These are phyloP conservation scores for Solanum rostratum DNA, from an alignment of 257 asterid species.

Conservation along the genomic window DNA sequence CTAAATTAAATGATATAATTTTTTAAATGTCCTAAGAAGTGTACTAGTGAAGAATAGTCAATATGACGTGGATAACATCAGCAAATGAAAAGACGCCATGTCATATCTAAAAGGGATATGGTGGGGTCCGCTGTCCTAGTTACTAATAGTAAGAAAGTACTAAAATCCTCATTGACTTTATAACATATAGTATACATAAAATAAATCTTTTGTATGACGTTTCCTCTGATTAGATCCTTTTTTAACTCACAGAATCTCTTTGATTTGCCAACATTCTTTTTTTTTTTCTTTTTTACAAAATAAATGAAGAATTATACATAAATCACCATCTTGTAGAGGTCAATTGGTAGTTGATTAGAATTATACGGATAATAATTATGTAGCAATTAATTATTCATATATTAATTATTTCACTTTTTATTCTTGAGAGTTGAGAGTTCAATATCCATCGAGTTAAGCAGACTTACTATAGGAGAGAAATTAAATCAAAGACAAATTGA, in stretches of 20 bases:
- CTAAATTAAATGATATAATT: too few species aligned
- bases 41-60: constrained; percentile 22
- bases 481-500: too few species aligned
- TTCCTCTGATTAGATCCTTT: constrained; percentile 21
- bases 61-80: constrained; percentile 11
- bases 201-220: constrained; percentile 30
- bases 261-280: background rate
- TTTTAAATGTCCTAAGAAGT: background rate
- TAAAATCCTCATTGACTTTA: constrained; percentile 33
- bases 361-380: too few species aligned
- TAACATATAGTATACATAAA: background rate
- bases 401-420: too few species aligned
- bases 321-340: background rate
- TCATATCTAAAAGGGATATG: constrained; percentile 15
- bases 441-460: too few species aligned
- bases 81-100: constrained; percentile 27
- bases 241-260: background rate
- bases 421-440: too few species aligned
- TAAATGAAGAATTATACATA: background rate
- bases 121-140: constrained; percentile 1
- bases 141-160: constrained; percentile 9
- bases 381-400: too few species aligned
- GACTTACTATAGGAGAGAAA: too few species aligned
- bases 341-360: too few species aligned
- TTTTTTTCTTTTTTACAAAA: background rate